Conservation (phyloP, 768 basidiomycete genomes). For the Cantharellus anzutake region DNA sequence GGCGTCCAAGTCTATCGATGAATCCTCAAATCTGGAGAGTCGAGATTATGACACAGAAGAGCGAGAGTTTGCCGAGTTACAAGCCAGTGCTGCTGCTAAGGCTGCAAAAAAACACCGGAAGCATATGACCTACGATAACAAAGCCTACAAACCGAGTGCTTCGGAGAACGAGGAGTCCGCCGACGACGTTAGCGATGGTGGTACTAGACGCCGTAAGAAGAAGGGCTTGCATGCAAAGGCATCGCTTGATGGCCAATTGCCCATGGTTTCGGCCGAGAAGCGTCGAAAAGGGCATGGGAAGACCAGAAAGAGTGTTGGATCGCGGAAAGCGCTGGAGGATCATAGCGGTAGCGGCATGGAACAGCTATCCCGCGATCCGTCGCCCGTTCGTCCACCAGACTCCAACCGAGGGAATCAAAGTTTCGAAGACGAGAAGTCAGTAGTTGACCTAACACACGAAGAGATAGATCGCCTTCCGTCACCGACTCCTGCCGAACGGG, state of each 20-base stretch:
- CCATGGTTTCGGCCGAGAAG: background rate
- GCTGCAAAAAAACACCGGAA: background rate
- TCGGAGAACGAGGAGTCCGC: slow-evolving; percentile 41
- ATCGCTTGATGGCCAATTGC: background rate
- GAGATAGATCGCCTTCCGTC: slow-evolving; percentile 20
- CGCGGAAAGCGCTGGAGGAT: background rate
- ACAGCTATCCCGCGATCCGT: background rate
- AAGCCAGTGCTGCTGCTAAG: background rate
- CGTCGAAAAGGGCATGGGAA: background rate
- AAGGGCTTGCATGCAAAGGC: background rate
- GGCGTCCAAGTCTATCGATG: background rate
- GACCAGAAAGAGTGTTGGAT: background rate
- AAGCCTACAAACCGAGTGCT: slow-evolving; percentile 51
- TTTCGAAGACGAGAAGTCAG: background rate
- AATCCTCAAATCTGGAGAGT: slow-evolving; percentile 17
- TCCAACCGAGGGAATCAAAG: too few relatives aligned
- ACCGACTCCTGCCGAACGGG: slow-evolving; percentile 11
- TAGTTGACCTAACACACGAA: background rate
- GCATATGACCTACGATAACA: slow-evolving; percentile 44
- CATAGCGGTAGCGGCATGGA: background rate
- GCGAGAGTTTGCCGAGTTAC: slow-evolving; percentile 14
- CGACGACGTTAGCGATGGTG: slow-evolving; percentile 38
- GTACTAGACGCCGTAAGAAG: slow-evolving; percentile 31
- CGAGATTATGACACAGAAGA: slow-evolving; percentile 73
- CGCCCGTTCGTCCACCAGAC: background rate